Percentiles rank a stretch among this genome's conserved stretches.
These are phyloP conservation scores for Leishmania tropica DNA, from an alignment of 208 protist species.

Conservation along the genomic window DNA sequence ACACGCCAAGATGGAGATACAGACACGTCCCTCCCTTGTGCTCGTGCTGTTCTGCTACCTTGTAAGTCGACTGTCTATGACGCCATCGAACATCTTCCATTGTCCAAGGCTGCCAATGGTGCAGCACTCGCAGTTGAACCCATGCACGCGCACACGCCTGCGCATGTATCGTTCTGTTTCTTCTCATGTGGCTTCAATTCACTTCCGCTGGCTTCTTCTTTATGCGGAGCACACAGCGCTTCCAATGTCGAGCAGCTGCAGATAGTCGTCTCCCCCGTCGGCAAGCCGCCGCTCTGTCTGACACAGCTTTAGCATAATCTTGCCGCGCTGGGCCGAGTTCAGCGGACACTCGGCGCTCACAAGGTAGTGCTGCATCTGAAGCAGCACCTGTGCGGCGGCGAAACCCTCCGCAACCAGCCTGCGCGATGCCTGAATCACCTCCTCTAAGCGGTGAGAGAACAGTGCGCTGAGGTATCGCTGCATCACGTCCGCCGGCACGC, in stretches of 20 bases:
- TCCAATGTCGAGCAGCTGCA: conserved; percentile 89
- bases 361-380: conserved; percentile 81
- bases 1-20: not conserved
- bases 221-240: conserved; percentile 40
- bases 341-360: conserved; percentile 56
- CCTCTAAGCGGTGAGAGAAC: conserved; percentile 52
- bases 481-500: conserved; percentile 71
- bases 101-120: not conserved
- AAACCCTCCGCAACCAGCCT: conserved; percentile 71
- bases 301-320: conserved; percentile 76
- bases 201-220: not conserved
- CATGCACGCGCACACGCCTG: not conserved
- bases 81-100: not conserved
- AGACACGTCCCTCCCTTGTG: not conserved
- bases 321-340: conserved; percentile 61
- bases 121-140: not conserved
- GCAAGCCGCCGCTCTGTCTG: conserved; percentile 76
- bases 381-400: conserved; percentile 68
- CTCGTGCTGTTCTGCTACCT: not conserved
- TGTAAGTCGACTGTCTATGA: not conserved
- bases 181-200: too few relatives aligned
- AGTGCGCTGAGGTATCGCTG: conserved; percentile 58
- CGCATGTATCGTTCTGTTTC: not conserved
- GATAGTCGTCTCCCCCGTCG: conserved; percentile 83
- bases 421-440: conserved; percentile 61